phyloP scores from a whole-genome alignment of 2,329 filamentous ascomycete species.

The Curvularia eragrostidis region DNA sequence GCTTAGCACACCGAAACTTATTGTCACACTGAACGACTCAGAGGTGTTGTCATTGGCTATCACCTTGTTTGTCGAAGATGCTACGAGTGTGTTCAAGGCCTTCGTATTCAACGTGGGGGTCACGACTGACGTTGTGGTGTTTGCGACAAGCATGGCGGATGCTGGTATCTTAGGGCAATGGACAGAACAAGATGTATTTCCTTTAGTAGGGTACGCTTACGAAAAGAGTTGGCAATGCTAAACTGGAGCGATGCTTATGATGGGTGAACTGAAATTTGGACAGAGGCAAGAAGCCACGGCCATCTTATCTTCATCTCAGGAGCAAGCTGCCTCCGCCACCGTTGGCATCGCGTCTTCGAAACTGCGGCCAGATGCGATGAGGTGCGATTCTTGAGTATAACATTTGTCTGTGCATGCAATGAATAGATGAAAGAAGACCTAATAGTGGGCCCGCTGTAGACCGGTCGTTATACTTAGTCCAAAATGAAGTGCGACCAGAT shows the following conservation, averaged over 20 bases:
- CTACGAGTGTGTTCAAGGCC: background rate
- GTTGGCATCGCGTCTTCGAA: background rate
- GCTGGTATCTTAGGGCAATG: background rate
- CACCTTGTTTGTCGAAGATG: background rate
- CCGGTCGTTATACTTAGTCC: background rate
- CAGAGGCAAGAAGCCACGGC: background rate
- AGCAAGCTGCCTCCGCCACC: background rate
- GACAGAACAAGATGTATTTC: too few relatives aligned
- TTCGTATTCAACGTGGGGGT: background rate
- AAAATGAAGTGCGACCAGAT: background rate
- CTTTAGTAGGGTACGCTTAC: background rate
- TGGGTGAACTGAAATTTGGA: background rate
- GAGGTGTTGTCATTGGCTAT: background rate
- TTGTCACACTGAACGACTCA: background rate
- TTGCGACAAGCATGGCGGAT: background rate
- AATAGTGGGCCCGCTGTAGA: background rate
- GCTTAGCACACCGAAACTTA: constrained; percentile 8
- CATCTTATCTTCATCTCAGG: background rate
- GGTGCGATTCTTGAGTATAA: background rate
- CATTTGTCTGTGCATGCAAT: background rate
- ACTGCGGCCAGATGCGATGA: background rate
- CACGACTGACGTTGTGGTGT: background rate
- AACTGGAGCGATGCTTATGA: background rate
- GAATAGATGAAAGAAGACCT: background rate
- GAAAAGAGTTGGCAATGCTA: background rate